Percentiles rank a stretch among this genome's conserved stretches.
Conservation (phyloP, 306 rosid species). For the Glycine latifolia region DNA sequence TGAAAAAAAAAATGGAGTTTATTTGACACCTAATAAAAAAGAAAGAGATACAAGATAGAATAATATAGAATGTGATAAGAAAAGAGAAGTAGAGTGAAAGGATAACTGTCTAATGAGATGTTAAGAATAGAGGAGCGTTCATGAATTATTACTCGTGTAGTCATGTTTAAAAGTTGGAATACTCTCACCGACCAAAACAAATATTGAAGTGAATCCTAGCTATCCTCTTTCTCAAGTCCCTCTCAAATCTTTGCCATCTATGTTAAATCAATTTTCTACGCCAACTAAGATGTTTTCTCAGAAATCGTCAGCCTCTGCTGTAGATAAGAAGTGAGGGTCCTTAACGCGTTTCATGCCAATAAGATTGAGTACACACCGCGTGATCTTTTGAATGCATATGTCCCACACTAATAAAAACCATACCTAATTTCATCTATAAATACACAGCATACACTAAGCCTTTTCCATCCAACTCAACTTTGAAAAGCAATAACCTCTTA, state of each 20-base stretch:
- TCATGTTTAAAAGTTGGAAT: neutral
- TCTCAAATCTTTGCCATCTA: neutral
- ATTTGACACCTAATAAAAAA: neutral
- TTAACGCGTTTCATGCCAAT: conserved; percentile 31
- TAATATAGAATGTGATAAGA: no score
- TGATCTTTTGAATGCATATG: conserved; percentile 41
- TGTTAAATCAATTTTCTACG: conserved; percentile 27
- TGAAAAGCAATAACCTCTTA: conserved; percentile 3
- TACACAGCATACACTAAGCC: conserved; percentile 12
- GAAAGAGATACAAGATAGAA: neutral
- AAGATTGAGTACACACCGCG: conserved; percentile 45
- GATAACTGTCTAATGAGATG: neutral
- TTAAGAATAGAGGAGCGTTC: neutral
- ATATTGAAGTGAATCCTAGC: neutral
- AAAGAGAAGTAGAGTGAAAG: no score
- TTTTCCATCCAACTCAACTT: conserved; percentile 24
- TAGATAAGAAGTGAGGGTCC: conserved; percentile 22
- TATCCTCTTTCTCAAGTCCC: conserved; percentile 2
- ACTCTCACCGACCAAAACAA: conserved; percentile 6
- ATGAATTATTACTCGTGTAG: neutral
- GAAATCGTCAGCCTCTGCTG: conserved; percentile 11
- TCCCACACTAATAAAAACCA: conserved; percentile 11
- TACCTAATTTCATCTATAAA: conserved; percentile 45
- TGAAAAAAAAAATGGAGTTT: neutral
- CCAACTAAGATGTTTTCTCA: conserved; percentile 22